Base-by-base conservation (phyloP, 139 green algal species). In the Volvox africanus region DNA sequence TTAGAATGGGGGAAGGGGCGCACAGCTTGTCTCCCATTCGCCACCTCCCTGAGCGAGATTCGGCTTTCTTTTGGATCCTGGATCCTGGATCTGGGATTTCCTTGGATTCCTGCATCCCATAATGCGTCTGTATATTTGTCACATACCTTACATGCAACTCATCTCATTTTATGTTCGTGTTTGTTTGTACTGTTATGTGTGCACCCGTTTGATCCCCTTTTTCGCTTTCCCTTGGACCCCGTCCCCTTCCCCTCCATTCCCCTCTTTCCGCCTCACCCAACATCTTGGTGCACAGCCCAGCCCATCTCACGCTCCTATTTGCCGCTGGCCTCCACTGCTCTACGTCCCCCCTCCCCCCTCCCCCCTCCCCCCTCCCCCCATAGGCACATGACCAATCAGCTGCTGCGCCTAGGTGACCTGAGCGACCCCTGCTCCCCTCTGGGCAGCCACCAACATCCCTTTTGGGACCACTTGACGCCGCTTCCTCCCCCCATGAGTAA, bases 321-420 rank as follows among this genome's bases (percentile, higher is more conserved):
- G 24, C 65, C 65, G 21, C 24, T 73, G 2, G 2, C 65, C 65
- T 73, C 21, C 65, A 73, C 24, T 69, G 17, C 62, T 19, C 62
- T 69, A 26, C 19, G 12, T 62, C 33, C 77, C 20, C 21, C 79
- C 12, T 50, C 28, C 26, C 1, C 50, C 50, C 28, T 35, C 50
- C 2, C 50, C 26, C 50, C 37, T 33, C 9, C 9, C 37, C 79
- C 9, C 79, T 77, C 22, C 18, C 68, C n/a, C 36, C 50, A 20
- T 61, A 88, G 82, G 17, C 65, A 77, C 82, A 88, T 88, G 82
- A 67, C 65, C 19, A 0, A 35, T n/a, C 32, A 37, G 28, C 82
- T 88, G 62, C 82, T 88, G 28, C 82, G 33, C 33, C 82, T 88
- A 67, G 18, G 62, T 11, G 62, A 88, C 82, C 62, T 30, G 1